Base-by-base conservation (phyloP, 106 monocot genomes). In the Dendrobium nobile region DNA sequence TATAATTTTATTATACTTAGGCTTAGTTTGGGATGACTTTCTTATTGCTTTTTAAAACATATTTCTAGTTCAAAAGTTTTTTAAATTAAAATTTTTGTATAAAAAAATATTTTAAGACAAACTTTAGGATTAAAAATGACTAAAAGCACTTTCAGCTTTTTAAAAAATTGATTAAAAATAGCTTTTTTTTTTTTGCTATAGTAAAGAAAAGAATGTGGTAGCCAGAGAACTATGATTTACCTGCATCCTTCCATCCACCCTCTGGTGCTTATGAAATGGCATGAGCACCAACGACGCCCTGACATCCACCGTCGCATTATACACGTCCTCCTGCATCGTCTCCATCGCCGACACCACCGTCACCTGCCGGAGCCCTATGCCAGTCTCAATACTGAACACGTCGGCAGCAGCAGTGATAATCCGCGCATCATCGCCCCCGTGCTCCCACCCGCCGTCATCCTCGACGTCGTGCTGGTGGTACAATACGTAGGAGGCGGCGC, bases 261-360 rank as follows among this genome's bases (percentile, higher is more conserved):
- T 67, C 28, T 78, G 83, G 84, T 93, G 93, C 80, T 84, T 89
- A 78, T 95, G 95, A 80, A 95, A 95, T 0, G 93, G 95, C 15
- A 91, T 45, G 11, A 95, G 19, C 26, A 93, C 22, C 31, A 95
- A 64, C 13, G 91, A 72, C 9, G 84, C 90, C 26, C 86, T 73
- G 18, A 84, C 79, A 16, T 87, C 83, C 58, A 82, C 89, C 0
- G 96, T 88, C 16, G 81, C 81, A n/a, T 77, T 79, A 81, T 84
- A 87, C 24, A 95, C 84, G 76, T 92, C 88, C 77, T 82, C 83
- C 74, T 92, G 93, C 83, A 95, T 93, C 19, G 76, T 82, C 28
- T 82, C 22, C 78, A 91, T 77, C 22, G 90, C 78, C 8, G 96
- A 96, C 47, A 96, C 80, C 31, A 88, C 90, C 9, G 91, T 91